A percentile compares a stretch with the other conserved stretches of the same genome.
Evolutionary conservation across 345 rosid species (phyloP).

Genomic region (Salix dunnii): DNA sequence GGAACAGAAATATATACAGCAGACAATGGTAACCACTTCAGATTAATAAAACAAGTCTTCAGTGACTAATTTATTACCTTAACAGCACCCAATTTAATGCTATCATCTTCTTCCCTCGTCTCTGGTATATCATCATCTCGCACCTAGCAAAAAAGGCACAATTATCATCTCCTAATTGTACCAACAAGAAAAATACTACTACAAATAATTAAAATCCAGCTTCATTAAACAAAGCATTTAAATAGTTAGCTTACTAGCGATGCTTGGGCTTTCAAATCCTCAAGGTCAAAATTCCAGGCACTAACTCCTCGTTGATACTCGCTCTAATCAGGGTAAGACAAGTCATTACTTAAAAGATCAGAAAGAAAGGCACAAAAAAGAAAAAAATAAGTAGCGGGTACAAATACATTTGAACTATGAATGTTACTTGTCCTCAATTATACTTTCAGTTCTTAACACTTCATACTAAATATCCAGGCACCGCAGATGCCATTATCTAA

Average conservation of each 20-base stretch:
- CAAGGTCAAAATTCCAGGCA: slow-evolving; percentile 96
- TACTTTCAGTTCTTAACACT: background rate
- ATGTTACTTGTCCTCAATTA: background rate
- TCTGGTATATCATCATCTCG: slow-evolving; percentile 67
- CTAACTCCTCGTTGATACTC: slow-evolving; percentile 99
- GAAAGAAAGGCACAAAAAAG: background rate
- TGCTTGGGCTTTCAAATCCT: slow-evolving; percentile 93
- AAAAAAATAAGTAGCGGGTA: background rate
- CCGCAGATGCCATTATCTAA: background rate
- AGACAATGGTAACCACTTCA: background rate
- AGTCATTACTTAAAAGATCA: slow-evolving; percentile 6
- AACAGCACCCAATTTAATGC: slow-evolving; percentile 30
- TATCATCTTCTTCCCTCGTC: slow-evolving; percentile 56
- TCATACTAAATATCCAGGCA: background rate
- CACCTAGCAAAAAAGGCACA: slow-evolving; percentile 43
- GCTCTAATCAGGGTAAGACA: slow-evolving; percentile 48
- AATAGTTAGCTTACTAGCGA: slow-evolving; percentile 57
- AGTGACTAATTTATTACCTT: slow-evolving; percentile 38
- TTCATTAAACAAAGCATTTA: background rate
- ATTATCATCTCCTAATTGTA: slow-evolving; percentile 4
- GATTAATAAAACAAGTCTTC: background rate
- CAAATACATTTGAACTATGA: background rate
- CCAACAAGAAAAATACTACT: slow-evolving; percentile 6
- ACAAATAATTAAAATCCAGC: slow-evolving; percentile 3
- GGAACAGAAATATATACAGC: background rate